phyloP scores from a whole-genome alignment of 2,329 filamentous ascomycete species.

The Colletotrichum sp. region DNA sequence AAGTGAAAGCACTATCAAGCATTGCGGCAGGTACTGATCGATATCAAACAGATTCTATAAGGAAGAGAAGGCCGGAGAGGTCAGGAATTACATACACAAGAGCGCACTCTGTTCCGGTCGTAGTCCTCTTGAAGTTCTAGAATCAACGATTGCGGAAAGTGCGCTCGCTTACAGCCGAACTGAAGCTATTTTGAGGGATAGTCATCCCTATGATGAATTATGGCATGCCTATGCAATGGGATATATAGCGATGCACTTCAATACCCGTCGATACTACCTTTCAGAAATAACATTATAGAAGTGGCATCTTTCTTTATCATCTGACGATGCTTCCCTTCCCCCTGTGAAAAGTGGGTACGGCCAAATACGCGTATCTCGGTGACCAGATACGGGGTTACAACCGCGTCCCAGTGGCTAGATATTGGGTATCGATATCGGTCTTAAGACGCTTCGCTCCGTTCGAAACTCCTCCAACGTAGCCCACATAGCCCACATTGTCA shows the following conservation, averaged over 20 bases:
- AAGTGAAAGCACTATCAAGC: neutral
- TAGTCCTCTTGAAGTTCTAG: neutral
- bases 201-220: slow-evolving; percentile 23
- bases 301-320: neutral
- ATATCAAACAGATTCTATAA: slow-evolving; percentile 29
- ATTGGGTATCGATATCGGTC: too few relatives aligned
- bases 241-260: slow-evolving; percentile 25
- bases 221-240: slow-evolving; percentile 30
- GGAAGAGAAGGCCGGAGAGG: slow-evolving; percentile 30
- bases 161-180: slow-evolving; percentile 22
- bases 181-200: slow-evolving; percentile 20
- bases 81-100: slow-evolving; percentile 29
- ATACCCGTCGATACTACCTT: slow-evolving; percentile 14
- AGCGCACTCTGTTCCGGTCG: slow-evolving; percentile 5
- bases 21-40: neutral
- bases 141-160: slow-evolving; percentile 8
- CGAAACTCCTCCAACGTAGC: too few relatives aligned
- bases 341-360: neutral
- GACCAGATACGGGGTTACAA: too few relatives aligned
- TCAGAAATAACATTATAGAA: slow-evolving; percentile 9
- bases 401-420: too few relatives aligned
- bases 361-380: neutral
- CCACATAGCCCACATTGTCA: too few relatives aligned
- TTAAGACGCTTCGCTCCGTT: too few relatives aligned
- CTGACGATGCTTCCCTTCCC: neutral